Evolutionary conservation across 2,329 filamentous ascomycete species (phyloP), one percentile per base, ranked within the genome.

Genomic region (Cladorrhinum sp.): DNA sequence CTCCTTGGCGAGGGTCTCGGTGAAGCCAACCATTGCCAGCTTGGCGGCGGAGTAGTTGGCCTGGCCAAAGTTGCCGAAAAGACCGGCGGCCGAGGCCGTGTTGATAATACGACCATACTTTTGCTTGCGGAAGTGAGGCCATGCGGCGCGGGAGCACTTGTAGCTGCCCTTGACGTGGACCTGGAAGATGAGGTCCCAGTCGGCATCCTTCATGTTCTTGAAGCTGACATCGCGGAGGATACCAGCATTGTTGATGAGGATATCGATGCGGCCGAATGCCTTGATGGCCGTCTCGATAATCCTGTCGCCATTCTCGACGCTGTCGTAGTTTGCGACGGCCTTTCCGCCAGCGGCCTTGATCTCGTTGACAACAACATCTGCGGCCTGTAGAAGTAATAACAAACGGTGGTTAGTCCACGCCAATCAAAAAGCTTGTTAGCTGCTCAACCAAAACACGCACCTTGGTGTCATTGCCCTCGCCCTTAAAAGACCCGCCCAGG

Each of bases 121-220:
- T 79, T 99, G 95, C 81, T 98, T 98, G 73, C 93, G 86, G 85
- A 99, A 98, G 78, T 98, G 83, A 62, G 93, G 92, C 93, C 95
- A 99, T 56, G 95, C 95, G 65, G 95, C 95, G 76, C 87, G 88
- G 63, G 95, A 85, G 76, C 91, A 96, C 85, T 96, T 98, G 84
- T 96, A 99, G 71, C 92, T 89, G 69, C 95, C 95, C 73, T 87
- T 90, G 70, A 97, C 87, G 77, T 99, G 93, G 60, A 98, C 93
- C 74, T 87, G 89, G 77, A 93, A 91, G 74, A 97, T 90, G 68
- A 97, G 79, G 74, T 99, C 93, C 95, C 95, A 99, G 76, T 99
- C 95, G 73, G 89, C 79, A 75, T 99, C 95, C 76, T 89, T 95
- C 85, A 98, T 96, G 79, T 98, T 98, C 85, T 96, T 96, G 82